These are phyloP conservation scores for Aurantiochytrium sp. DNA, from an alignment of 108 stramenopile species.

Conservation along the genomic window DNA sequence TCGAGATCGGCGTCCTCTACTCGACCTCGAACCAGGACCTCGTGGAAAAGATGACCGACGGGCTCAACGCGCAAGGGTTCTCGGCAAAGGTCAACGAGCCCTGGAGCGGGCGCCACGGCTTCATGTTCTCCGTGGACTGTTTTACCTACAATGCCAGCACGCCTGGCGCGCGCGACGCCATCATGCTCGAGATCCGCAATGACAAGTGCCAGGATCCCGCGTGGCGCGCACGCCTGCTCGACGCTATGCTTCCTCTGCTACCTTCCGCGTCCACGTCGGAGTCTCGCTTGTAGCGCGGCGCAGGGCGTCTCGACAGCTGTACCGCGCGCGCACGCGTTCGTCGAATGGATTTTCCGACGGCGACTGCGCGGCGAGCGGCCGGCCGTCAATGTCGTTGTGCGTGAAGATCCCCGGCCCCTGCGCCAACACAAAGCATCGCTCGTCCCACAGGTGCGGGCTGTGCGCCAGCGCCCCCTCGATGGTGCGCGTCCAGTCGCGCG, in stretches of 20 bases:
- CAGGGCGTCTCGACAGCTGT: neutral
- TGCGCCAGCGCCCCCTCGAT: neutral
- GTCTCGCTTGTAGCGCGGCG: neutral
- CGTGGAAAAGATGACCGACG: neutral
- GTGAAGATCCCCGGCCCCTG: slow-evolving; percentile 1
- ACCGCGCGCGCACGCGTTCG: neutral
- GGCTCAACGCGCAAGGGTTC: neutral
- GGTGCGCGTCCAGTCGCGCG: neutral
- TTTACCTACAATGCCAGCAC: neutral
- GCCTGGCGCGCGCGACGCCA: neutral
- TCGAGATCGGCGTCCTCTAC: slow-evolving; percentile 12
- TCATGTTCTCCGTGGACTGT: slow-evolving; percentile 20
- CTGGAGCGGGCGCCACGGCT: slow-evolving; percentile 14
- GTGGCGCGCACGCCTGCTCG: neutral
- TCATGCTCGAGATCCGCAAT: slow-evolving; percentile 1
- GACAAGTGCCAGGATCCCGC: neutral
- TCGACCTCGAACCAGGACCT: neutral
- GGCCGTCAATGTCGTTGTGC: neutral
- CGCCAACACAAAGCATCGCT: neutral
- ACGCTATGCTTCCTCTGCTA: neutral
- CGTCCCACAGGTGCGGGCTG: slow-evolving; percentile 18
- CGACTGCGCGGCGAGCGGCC: neutral
- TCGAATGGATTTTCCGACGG: neutral
- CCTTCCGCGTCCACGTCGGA: neutral
- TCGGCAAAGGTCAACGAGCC: slow-evolving; percentile 17